These are phyloP conservation scores for Beauveria varroae DNA, from an alignment of 2,329 filamentous ascomycete genomes.

Conservation along the genomic window DNA sequence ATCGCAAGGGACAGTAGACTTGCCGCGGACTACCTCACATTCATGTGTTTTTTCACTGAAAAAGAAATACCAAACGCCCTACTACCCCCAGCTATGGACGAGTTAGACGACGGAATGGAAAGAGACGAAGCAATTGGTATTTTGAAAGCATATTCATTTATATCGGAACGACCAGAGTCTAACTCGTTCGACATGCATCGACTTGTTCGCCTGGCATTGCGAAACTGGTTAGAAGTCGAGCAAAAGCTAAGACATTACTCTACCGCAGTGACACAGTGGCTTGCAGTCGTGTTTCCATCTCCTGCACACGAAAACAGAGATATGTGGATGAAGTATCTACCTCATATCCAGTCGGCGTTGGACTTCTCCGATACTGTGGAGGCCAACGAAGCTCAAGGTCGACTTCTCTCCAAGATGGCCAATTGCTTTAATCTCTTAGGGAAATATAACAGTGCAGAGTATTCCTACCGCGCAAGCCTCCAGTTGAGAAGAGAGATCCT, in stretches of 20 bases:
- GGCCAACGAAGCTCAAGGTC: not conserved
- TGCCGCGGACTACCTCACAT: constrained; percentile 22
- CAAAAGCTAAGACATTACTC: not conserved
- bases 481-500: not conserved
- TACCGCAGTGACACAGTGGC: constrained; percentile 8
- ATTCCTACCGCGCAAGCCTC: not conserved
- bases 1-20: constrained; percentile 19
- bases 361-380: not conserved
- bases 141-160: constrained; percentile 24
- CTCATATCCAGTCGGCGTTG: constrained; percentile 15
- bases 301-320: constrained; percentile 14
- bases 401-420: not conserved
- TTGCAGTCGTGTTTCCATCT: constrained; percentile 12
- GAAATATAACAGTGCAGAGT: not conserved
- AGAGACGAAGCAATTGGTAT: constrained; percentile 18
- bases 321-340: constrained; percentile 19
- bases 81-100: constrained; percentile 13
- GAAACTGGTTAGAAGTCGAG: constrained; percentile 20
- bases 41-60: constrained; percentile 22
- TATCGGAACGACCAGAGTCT: constrained; percentile 16
- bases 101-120: constrained; percentile 7
- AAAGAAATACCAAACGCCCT: constrained; percentile 23
- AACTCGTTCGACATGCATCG: constrained; percentile 24
- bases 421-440: not conserved
- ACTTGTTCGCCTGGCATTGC: constrained; percentile 23